Evolutionary conservation across 2,329 filamentous ascomycete genomes (phyloP).

Genomic region (Thermochaetoides dissita): DNA sequence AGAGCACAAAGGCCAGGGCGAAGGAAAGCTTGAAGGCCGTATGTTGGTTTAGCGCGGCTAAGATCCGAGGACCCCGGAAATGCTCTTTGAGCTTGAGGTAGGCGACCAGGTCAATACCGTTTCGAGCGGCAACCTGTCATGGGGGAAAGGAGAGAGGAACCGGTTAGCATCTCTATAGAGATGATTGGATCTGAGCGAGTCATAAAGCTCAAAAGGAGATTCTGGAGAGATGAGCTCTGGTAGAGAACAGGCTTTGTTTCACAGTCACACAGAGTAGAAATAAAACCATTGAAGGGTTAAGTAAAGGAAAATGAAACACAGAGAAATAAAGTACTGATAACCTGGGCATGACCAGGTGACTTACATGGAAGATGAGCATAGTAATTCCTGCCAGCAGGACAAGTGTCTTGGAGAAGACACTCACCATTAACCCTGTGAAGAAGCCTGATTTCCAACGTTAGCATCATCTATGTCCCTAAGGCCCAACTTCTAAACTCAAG

Average conservation of each 20-base stretch:
- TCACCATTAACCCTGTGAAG: conserved; percentile 48
- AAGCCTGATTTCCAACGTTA: conserved; percentile 32
- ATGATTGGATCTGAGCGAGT: background rate
- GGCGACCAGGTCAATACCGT: conserved; percentile 27
- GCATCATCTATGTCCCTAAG: background rate
- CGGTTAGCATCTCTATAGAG: background rate
- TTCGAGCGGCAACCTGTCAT: conserved; percentile 28
- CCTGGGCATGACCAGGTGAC: conserved; percentile 10
- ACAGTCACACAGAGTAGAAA: background rate
- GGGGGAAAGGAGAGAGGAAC: background rate
- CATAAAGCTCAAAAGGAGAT: too few relatives aligned
- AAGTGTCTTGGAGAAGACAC: conserved; percentile 56
- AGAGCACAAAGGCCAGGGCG: conserved; percentile 57
- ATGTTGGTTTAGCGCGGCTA: conserved; percentile 39
- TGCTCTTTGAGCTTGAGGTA: conserved; percentile 25
- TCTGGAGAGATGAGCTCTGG: too few relatives aligned
- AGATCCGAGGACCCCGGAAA: conserved; percentile 25
- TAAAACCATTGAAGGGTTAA: background rate
- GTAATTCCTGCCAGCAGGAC: conserved; percentile 52
- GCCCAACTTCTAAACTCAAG: background rate
- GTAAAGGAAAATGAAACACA: background rate
- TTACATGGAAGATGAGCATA: conserved; percentile 49
- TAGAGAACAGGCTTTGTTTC: too few relatives aligned
- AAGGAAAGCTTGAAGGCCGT: conserved; percentile 56
- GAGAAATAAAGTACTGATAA: too few relatives aligned